These are phyloP conservation scores for Yamadazyma tumulicola DNA, from an alignment of 805 yeast species.

Conservation along the genomic window DNA sequence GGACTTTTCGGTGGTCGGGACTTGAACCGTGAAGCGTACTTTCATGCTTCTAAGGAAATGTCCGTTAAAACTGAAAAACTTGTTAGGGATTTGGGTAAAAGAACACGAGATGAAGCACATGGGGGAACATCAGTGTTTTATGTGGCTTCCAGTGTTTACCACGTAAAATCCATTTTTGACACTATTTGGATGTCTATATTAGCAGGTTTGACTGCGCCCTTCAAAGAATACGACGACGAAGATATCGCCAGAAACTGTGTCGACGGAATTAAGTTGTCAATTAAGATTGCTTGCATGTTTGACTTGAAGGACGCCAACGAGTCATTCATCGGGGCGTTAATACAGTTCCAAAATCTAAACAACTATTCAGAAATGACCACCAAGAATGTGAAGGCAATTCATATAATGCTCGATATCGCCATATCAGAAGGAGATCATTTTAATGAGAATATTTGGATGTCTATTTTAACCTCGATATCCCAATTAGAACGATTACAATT, in stretches of 20 bases:
- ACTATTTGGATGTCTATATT: conserved; percentile 95
- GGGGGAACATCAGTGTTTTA: conserved; percentile 50
- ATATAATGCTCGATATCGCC: conserved; percentile 71
- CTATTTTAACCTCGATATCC: conserved; percentile 74
- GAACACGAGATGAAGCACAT: conserved; percentile 36
- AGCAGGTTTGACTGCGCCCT: conserved; percentile 92
- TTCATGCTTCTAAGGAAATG: conserved; percentile 90
- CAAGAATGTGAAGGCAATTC: conserved; percentile 80
- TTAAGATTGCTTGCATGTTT: conserved; percentile 79
- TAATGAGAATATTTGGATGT: conserved; percentile 68
- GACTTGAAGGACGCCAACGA: conserved; percentile 80
- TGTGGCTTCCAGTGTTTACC: conserved; percentile 83
- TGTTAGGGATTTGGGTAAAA: conserved; percentile 60
- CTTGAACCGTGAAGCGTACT: conserved; percentile 73
- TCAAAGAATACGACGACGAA: conserved; percentile 79
- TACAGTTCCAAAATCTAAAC: conserved; percentile 79
- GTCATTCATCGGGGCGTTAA: conserved; percentile 85
- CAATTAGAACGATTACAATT: conserved; percentile 89
- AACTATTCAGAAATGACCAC: conserved; percentile 72
- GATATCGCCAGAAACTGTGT: conserved; percentile 67
- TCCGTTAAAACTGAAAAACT: conserved; percentile 83
- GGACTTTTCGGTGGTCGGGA: conserved; percentile 72
- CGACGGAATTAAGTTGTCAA: conserved; percentile 82
- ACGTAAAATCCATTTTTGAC: conserved; percentile 90
- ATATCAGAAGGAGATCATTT: conserved; percentile 74